Conservation (phyloP, 768 basidiomycete genomes). For the Mycena sanguinolenta region DNA sequence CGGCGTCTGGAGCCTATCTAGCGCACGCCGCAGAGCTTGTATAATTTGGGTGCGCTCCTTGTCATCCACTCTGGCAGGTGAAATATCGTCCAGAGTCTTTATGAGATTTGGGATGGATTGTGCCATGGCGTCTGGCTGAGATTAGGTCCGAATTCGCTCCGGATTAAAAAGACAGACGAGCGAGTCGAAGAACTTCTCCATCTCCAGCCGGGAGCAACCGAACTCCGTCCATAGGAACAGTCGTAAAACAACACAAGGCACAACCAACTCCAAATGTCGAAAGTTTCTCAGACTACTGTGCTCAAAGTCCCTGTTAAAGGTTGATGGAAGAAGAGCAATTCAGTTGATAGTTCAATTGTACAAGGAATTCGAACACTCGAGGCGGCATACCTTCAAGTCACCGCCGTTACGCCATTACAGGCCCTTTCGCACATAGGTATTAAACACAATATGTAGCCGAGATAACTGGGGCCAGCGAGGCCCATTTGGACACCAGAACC, state of each 20-base stretch:
- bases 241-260: too few relatives aligned
- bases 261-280: too few relatives aligned
- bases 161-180: background rate
- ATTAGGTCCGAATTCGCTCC: too few relatives aligned
- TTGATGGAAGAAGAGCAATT: background rate
- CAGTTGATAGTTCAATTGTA: background rate
- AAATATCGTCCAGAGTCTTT: background rate
- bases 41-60: background rate
- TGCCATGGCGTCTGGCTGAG: background rate
- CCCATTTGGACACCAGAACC: slow-evolving; percentile 61
- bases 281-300: background rate
- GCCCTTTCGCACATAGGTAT: slow-evolving; percentile 56
- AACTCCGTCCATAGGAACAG: too few relatives aligned
- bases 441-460: slow-evolving; percentile 51
- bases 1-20: background rate
- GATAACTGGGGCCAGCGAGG: slow-evolving; percentile 91
- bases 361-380: background rate
- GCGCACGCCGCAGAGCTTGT: background rate
- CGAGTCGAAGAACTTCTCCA: background rate
- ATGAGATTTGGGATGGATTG: background rate
- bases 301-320: background rate
- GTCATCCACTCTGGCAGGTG: background rate
- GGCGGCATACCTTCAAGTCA: background rate
- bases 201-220: too few relatives aligned
- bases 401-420: slow-evolving; percentile 53